A percentile compares a stretch with the other conserved stretches of the same genome.
These are phyloP conservation scores for Aristolochia fimbriata DNA, from an alignment of 164 flowering plant genomes.

Conservation along the genomic window DNA sequence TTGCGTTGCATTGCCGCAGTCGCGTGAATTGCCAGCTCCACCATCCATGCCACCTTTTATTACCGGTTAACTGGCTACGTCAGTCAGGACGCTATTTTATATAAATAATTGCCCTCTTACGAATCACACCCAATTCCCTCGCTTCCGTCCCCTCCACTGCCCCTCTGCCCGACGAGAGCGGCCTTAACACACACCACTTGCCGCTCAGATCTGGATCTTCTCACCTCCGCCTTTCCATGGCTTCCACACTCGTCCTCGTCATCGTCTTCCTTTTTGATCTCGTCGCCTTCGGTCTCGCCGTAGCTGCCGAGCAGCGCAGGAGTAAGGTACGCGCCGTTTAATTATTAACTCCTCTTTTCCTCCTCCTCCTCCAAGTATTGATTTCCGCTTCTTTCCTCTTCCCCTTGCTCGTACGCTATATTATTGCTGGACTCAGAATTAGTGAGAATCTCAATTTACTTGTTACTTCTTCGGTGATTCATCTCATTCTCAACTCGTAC, in stretches of 20 bases:
- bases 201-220: slow-evolving; percentile 5
- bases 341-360: background rate
- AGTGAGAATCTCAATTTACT: background rate
- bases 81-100: too few species aligned
- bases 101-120: too few species aligned
- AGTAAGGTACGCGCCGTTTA: slow-evolving; percentile 42
- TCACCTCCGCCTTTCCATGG: slow-evolving; percentile 26
- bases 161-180: too few species aligned
- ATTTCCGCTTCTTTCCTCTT: background rate
- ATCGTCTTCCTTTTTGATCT: slow-evolving; percentile 55
- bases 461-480: background rate
- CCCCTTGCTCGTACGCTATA: background rate
- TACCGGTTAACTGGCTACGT: too few species aligned
- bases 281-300: slow-evolving; percentile 74
- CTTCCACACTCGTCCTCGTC: slow-evolving; percentile 42
- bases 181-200: too few species aligned
- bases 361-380: background rate
- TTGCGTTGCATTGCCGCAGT: too few species aligned
- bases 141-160: too few species aligned
- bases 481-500: background rate
- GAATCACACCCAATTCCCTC: too few species aligned
- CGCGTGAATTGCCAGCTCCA: too few species aligned
- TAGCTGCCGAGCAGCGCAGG: slow-evolving; percentile 78
- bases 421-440: background rate
- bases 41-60: too few species aligned